Base-by-base conservation (phyloP, 2,329 filamentous ascomycete genomes). In the Metarhizium album region DNA sequence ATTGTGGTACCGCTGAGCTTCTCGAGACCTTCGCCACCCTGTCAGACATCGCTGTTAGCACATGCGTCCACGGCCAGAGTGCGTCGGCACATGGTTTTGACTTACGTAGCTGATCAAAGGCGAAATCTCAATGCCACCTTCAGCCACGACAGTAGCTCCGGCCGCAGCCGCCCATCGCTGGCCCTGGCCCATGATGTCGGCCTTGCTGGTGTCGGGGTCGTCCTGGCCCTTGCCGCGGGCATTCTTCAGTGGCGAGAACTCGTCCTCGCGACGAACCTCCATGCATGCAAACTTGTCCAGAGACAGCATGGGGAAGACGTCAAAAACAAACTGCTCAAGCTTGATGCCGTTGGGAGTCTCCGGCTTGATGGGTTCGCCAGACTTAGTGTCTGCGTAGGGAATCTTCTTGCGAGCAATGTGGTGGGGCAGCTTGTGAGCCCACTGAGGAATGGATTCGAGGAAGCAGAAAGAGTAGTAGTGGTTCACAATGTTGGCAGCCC, bases 331-430 rank as follows among this genome's bases (percentile, higher is more conserved):
- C 71, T 97, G 93, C 78, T 98, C 93, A 38, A 98, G 81, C 78
- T 98, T 98, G 79, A 98, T 90, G 59, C 93, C 93, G 65, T 98
- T 98, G 57, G 93, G 89, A 74, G 90, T 93, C 67, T 90, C 83
- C 3, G 91, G 90, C 78, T 95, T 95, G 69, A 95, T 75, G 0
- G 81, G 80, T 67, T 88, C 83, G 56, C 90, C 90, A 31, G 78
- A 84, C 64, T 85, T 75, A 14, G 84, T 78, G 65, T 95, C 83
- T 58, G 88, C 79, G 65, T 81, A 84, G 11, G 91, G 90, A 55
- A 98, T 98, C 86, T 98, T 98, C 86, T 98, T 98, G 69, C 86
- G 83, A 43, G 93, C 93, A 56, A 98, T 84, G 75, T 98, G 93
- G 69, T 97, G 93, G 16, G 91, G 91, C 48, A 98, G 80, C 68